phyloP scores from a whole-genome alignment of 768 basidiomycete species.

The Polyporus arcularius region DNA sequence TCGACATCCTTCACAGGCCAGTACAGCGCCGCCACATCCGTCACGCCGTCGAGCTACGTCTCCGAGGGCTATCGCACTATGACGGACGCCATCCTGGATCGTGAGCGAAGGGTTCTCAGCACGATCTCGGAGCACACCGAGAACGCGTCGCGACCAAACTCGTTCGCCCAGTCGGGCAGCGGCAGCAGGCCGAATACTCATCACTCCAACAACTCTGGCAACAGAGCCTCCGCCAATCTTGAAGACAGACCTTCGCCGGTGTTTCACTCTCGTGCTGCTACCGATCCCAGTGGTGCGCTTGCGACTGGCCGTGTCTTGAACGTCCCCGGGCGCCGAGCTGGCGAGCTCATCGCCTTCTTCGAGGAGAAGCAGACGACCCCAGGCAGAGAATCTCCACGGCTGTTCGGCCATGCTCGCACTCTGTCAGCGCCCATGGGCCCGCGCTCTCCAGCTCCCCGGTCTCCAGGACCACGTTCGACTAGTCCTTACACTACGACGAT shows the following conservation, averaged over 20 bases:
- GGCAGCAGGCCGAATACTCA: slow-evolving; percentile 34
- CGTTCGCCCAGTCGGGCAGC: slow-evolving; percentile 36
- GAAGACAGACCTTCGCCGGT: slow-evolving; percentile 40
- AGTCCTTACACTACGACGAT: slow-evolving; percentile 37
- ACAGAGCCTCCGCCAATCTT: slow-evolving; percentile 48
- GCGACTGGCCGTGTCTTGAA: slow-evolving; percentile 28
- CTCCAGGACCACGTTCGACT: slow-evolving; percentile 34
- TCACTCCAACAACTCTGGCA: slow-evolving; percentile 46
- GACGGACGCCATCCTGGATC: slow-evolving; percentile 42
- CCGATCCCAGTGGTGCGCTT: slow-evolving; percentile 55
- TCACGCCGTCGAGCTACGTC: slow-evolving; percentile 34
- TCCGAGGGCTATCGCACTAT: slow-evolving; percentile 31
- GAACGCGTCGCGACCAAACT: slow-evolving; percentile 60
- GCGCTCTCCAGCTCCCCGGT: slow-evolving; percentile 31
- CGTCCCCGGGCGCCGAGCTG: slow-evolving; percentile 51
- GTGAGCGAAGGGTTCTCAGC: slow-evolving; percentile 58
- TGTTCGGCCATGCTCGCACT: slow-evolving; percentile 51
- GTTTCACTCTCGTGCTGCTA: slow-evolving; percentile 55
- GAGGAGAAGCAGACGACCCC: slow-evolving; percentile 51
- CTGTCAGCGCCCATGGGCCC: slow-evolving; percentile 46
- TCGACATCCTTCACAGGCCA: slow-evolving; percentile 20
- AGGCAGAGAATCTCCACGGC: slow-evolving; percentile 27
- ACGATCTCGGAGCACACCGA: slow-evolving; percentile 81
- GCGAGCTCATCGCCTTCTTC: slow-evolving; percentile 75
- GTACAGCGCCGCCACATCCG: slow-evolving; percentile 25